Base-by-base conservation (phyloP, 2,329 filamentous ascomycete species). In the Akanthomyces dipterigenus region DNA sequence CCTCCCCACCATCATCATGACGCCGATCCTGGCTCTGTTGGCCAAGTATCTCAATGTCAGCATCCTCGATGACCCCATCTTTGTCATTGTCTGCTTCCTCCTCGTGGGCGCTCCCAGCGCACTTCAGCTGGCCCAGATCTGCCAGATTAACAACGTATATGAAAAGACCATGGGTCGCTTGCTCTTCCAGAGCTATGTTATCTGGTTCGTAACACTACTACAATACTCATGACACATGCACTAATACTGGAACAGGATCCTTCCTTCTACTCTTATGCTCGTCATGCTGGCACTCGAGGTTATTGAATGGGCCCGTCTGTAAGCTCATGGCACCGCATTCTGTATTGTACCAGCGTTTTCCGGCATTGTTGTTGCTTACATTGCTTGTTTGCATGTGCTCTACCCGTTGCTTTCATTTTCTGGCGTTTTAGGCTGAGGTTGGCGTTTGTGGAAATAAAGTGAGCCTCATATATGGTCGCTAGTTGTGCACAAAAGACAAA, bases 51-150 rank as follows among this genome's bases (percentile, higher is more conserved):
- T 96, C 28, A 91, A 91, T 3, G 83, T 99, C 70, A 96, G 90
- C 78, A 98, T 99, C 68, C 80, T 99, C 38, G 95, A 96, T 72
- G 95, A 99, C 71, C 95, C 95, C 11, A 99, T 99, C 69, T 99
- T 99, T 74, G 88, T 99, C 67, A 91, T 99, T 67, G 95, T 99
- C 40, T 97, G 93, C 77, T 99, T 98, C 82, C 80, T 99, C 65
- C 88, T 99, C 66, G 93, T 91, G 0, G 95, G 95, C 40, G 95
- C 95, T 3, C 95, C 95, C 6, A 96, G 89, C 65, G 95, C 95
- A 28, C 80, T 99, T 65, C 95, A 99, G 76, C 79, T 99, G 70
- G 93, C 95, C 7, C 95, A 99, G 77, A 99, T 99, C 64, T 99
- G 95, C 77, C 95, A 98, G 81, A 90, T 98, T 77, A 99, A 99